Base-by-base conservation (phyloP, 495 filamentous ascomycete species). In the Lasiosphaeria miniovina region DNA sequence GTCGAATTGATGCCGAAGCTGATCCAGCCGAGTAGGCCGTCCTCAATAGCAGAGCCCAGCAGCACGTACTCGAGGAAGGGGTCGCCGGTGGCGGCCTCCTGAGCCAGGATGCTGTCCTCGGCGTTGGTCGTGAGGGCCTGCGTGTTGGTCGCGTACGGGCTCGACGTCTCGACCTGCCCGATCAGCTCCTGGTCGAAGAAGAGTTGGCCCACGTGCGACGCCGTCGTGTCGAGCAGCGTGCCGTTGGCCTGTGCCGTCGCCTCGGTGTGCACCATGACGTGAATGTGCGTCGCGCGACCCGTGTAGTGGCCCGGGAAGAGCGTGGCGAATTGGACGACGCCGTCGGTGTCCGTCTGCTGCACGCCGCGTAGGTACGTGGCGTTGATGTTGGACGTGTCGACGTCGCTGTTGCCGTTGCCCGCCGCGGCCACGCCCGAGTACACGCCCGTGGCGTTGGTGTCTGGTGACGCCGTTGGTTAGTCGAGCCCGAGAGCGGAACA, bases 161-260 rank as follows among this genome's bases (percentile, higher is more conserved):
- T 72, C 9, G 73, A 78, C n/a, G 73, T 67, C 63, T 86, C 81
- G 43, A 89, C 82, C 38, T 75, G 77, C 10, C 62, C 68, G 60
- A 83, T 78, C 17, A 87, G 77, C 36, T 74, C 76, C 64, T 88
- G 78, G 55, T 83, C 82, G 71, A 81, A 89, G 80, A 85, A 89
- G 12, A 88, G 61, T 68, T 88, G 85, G 58, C 85, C 73, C 55
- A 87, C 74, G 67, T 89, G 83, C n/a, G 75, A 71, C 46, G 82
- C 70, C 5, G 64, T 65, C 17, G 55, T 75, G 15, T 71, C 69
- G 34, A 79, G 77, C 8, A 81, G 62, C 15, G 79, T 84, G 62
- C 74, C 74, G 70, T 84, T 86, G 12, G 69, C 57, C 40, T 73
- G 58, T 3, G 77, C 52, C 0, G 66, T 74, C 5, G 74, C 77